Percentiles rank a stretch among this genome's conserved stretches.
Evolutionary conservation across 2,329 filamentous ascomycete genomes (phyloP).

Genomic region (Calonectria pteridis): DNA sequence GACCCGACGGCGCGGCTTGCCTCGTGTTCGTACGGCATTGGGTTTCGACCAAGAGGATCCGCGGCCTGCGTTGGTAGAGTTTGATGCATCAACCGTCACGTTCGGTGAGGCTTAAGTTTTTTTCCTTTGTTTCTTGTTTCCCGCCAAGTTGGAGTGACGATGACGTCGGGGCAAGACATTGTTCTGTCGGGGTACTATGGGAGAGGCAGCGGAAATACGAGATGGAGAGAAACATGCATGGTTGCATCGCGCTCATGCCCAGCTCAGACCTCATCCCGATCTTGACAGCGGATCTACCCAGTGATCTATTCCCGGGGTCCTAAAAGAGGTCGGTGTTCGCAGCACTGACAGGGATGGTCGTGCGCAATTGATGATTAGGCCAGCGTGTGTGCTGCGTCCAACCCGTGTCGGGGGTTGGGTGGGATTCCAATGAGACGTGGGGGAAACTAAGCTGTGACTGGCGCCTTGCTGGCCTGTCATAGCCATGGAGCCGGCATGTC

Average conservation of each 20-base stretch:
- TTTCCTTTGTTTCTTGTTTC: background rate
- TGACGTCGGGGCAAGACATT: constrained; percentile 7
- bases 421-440: background rate
- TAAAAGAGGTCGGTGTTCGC: constrained; percentile 30
- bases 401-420: background rate
- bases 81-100: constrained; percentile 34
- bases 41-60: constrained; percentile 31
- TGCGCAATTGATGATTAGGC: constrained; percentile 28
- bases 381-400: constrained; percentile 22
- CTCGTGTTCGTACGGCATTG: constrained; percentile 30
- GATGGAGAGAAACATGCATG: constrained; percentile 8
- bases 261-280: constrained; percentile 32
- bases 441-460: background rate
- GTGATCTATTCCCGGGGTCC: constrained; percentile 19
- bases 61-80: constrained; percentile 29
- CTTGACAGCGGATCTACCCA: constrained; percentile 46
- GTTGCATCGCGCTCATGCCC: constrained; percentile 29
- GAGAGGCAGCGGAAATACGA: constrained; percentile 10
- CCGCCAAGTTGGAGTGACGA: background rate
- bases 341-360: constrained; percentile 33
- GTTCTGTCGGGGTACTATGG: background rate
- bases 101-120: constrained; percentile 22
- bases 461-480: background rate
- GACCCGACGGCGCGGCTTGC: constrained; percentile 29
- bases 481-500: background rate